Evolutionary conservation across 495 filamentous ascomycete species (phyloP), one percentile per base, ranked within the genome.

Genomic region (Friedmanniomyces endolithicus): DNA sequence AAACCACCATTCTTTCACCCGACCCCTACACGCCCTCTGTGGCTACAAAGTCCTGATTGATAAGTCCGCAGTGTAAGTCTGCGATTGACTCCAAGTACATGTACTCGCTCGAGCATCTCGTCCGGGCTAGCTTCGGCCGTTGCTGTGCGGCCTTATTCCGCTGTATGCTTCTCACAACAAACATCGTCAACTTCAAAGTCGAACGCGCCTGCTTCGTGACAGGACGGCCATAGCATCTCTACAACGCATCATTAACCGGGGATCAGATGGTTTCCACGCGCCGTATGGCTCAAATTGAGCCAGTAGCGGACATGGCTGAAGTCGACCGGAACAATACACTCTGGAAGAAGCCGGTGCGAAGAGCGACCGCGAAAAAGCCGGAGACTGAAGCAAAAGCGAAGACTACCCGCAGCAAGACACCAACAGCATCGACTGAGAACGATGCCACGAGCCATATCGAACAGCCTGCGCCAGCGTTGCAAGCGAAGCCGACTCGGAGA

Each of bases 241-340:
- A 52, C 33, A 8, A 23, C 43, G 19, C 31, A 34, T 50, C 29
- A 20, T 6, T 50, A 6, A 2, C 41, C 6, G n/a, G 50, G n/a
- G n/a, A n/a, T n/a, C n/a, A 24, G 16, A 62, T 62, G 59, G 59
- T 62, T 11, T 44, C 55, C n/a, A 62, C 59, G 14, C 17, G 59
- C 12, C 50, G 59, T 6, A 51, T 20, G 33, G 59, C 54, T 59
- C 56, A 58, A 6, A 50, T 41, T 14, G 59, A 51, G 43, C 51
- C 59, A 0, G 33, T 37, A 3, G 27, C 17, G 11, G 50, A 46
- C 16, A 22, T 39, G 24, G 9, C 29, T 4, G 59, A 29, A 7
- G 6, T 35, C 6, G 33, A 51, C 22, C 45, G 7, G 6, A 40
- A n/a, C 39, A 31, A 44, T 7, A 50, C 39, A 3, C 52, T 62